Evolutionary conservation across 371 early-diverging fungal species (phyloP), one percentile per base, ranked within the genome.

Genomic region (Gilbertella persicaria): DNA sequence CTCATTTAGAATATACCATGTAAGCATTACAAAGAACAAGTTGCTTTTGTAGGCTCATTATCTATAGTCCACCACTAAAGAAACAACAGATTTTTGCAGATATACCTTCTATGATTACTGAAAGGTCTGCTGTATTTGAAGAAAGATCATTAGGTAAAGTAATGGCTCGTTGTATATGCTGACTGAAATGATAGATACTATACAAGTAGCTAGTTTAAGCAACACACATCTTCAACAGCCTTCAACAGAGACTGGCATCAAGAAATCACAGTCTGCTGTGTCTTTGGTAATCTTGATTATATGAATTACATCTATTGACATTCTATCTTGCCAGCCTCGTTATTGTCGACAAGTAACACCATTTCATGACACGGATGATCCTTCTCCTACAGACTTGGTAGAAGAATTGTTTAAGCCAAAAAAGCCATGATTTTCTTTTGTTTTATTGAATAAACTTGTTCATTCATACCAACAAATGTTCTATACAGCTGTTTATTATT

Each of bases 91-190:
- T 67, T 26, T 66, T 69, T 40, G 61, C 59, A 28, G 74, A 73
- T 52, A 66, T 73, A 38, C 66, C 77, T 3, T 51, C 65, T 9
- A 71, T 67, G 65, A 66, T 73, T 67, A 46, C 47, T 8, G 66
- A 72, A 20, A 55, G 62, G 29, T 53, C 87, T 47, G 78, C 82
- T 10, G 75, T 73, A 12, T 52, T 38, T 21, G 60, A 64, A 36
- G 55, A 61, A 20, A 37, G 44, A 37, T 64, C 64, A n/a, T 28
- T 40, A 23, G 51, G 64, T 64, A 59, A 45, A 23, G n/a, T 44
- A 10, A 39, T 14, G 75, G 80, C 25, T 78, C 76, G 46, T 82
- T 82, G 20, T 23, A 24, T 46, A 28, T 25, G 5, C n/a, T n/a
- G n/a, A n/a, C n/a, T n/a, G n/a, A n/a, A n/a, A n/a, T n/a, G 12